These are phyloP conservation scores for Nissolia schottii DNA, from an alignment of 306 rosid genomes.

Conservation along the genomic window DNA sequence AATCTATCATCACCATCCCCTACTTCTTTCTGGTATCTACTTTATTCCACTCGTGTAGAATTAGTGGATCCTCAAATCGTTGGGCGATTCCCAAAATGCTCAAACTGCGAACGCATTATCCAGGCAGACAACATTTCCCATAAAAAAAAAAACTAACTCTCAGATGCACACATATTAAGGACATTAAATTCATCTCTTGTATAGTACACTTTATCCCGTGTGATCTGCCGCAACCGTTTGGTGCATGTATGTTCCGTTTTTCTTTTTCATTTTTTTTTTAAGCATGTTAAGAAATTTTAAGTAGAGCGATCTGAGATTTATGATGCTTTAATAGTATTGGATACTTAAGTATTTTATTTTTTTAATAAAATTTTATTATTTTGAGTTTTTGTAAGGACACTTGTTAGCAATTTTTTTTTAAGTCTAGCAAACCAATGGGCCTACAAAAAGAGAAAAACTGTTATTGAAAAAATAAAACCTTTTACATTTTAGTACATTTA, in stretches of 20 bases:
- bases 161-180: background rate
- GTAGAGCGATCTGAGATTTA: too few species aligned
- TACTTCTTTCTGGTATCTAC: background rate
- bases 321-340: too few species aligned
- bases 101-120: background rate
- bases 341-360: too few species aligned
- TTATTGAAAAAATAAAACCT: too few species aligned
- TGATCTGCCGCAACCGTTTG: background rate
- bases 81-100: background rate
- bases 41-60: background rate
- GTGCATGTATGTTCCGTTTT: background rate
- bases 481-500: too few species aligned
- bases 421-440: too few species aligned
- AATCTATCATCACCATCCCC: background rate
- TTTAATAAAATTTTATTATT: too few species aligned
- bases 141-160: background rate
- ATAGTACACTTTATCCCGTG: background rate
- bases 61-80: background rate
- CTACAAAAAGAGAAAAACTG: too few species aligned
- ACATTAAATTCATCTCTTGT: conserved; percentile 14
- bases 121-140: background rate
- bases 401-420: too few species aligned
- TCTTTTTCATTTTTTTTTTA: too few species aligned
- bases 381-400: too few species aligned
- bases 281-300: too few species aligned